phyloP scores from a whole-genome alignment of 1,139 yeast genomes.

The Yarrowia galli region DNA sequence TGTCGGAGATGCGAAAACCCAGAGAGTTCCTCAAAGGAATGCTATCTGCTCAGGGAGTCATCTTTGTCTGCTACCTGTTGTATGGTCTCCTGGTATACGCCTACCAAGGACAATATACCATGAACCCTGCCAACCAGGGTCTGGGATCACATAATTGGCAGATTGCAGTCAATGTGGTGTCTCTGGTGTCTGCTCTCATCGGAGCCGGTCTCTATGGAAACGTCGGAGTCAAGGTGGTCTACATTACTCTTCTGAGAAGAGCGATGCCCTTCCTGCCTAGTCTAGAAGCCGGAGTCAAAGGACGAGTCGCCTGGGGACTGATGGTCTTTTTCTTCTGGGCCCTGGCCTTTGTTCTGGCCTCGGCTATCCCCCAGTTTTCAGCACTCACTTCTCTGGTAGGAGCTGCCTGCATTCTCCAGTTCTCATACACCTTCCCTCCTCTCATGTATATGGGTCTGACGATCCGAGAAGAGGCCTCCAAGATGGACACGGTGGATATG shows the following conservation, averaged over 20 bases:
- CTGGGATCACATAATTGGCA: constrained; percentile 8
- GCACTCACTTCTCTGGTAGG: constrained; percentile 6
- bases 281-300: not conserved
- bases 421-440: constrained; percentile 9
- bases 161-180: not conserved
- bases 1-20: constrained; percentile 8
- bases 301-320: constrained; percentile 2
- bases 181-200: constrained; percentile 10
- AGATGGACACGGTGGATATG: not conserved
- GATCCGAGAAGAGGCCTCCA: constrained; percentile 1
- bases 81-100: constrained; percentile 4
- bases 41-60: constrained; percentile 13
- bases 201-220: constrained; percentile 14
- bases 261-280: not conserved
- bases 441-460: constrained; percentile 21
- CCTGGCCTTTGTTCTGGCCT: not conserved
- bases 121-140: constrained; percentile 10
- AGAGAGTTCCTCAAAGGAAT: constrained; percentile 2
- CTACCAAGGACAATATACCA: constrained; percentile 5
- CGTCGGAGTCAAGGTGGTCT: constrained; percentile 13
- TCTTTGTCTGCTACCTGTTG: constrained; percentile 1
- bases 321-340: constrained; percentile 12
- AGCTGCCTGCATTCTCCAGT: constrained; percentile 12
- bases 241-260: constrained; percentile 1
- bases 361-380: constrained; percentile 1